Conservation (phyloP, 495 filamentous ascomycete species). For the Trichoderma asperelloides region DNA sequence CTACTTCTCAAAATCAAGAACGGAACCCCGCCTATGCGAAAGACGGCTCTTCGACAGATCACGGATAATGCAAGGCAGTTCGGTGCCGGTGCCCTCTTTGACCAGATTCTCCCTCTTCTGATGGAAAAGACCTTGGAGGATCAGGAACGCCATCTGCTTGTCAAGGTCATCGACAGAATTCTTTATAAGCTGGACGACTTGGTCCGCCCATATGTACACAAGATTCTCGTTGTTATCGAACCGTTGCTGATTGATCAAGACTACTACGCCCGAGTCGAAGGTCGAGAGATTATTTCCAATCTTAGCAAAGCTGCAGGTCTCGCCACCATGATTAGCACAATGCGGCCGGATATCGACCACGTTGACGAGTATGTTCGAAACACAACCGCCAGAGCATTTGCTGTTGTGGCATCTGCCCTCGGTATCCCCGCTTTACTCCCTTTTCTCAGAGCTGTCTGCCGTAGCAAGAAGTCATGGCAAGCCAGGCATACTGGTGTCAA, state of each 20-base stretch:
- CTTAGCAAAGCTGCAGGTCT: conserved; percentile 93
- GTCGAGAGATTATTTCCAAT: conserved; percentile 97
- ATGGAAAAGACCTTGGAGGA: conserved; percentile 99
- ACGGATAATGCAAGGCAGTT: conserved; percentile 98
- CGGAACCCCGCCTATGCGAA: conserved; percentile 96
- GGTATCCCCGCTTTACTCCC: conserved; percentile 93
- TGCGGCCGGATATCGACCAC: conserved; percentile 98
- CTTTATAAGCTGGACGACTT: conserved; percentile 98
- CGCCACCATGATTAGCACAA: conserved; percentile 97
- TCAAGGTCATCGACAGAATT: conserved; percentile 98
- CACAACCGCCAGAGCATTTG: conserved; percentile 94
- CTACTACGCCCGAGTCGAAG: conserved; percentile 97
- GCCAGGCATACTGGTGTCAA: conserved; percentile 98
- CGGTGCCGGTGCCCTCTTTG: conserved; percentile 89
- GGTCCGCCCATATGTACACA: conserved; percentile 93
- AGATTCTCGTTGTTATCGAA: conserved; percentile 98
- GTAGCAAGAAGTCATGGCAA: conserved; percentile 98
- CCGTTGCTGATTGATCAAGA: conserved; percentile 98
- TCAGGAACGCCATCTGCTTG: conserved; percentile 94
- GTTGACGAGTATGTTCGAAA: conserved; percentile 99
- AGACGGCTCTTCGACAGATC: conserved; percentile 95
- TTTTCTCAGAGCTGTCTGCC: conserved; percentile 89
- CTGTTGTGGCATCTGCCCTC: conserved; percentile 92
- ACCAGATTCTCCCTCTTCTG: conserved; percentile 91
- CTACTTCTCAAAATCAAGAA: conserved; percentile 98